phyloP scores from a whole-genome alignment of 192 early-diverging fungal genomes.

The Coemansia sp. region DNA sequence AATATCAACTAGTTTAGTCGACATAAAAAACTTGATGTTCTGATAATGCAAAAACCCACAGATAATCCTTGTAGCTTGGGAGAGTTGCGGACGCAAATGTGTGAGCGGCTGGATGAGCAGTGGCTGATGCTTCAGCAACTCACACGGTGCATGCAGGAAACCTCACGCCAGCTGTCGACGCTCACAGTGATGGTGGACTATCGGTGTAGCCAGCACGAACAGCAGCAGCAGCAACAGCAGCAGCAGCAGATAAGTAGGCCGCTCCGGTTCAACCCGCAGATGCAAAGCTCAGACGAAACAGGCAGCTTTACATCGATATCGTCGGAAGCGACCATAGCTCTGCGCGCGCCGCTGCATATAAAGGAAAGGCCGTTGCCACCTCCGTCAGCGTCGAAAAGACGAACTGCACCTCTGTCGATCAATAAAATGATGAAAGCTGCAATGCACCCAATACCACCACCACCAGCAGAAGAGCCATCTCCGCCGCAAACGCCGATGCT shows the following conservation, averaged over 20 bases:
- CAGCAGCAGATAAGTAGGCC: constrained; percentile 7
- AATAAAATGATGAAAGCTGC: constrained; percentile 6
- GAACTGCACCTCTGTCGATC: constrained; percentile 11
- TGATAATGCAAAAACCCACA: background rate
- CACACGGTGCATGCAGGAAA: constrained; percentile 30
- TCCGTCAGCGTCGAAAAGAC: background rate
- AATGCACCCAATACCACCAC: background rate
- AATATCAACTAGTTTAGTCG: background rate
- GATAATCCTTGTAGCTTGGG: constrained; percentile 1
- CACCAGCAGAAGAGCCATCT: background rate
- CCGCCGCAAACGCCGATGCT: background rate
- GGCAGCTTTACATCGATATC: background rate
- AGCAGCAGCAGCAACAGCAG: constrained; percentile 7
- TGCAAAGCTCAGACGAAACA: background rate
- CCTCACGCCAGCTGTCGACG: constrained; percentile 27
- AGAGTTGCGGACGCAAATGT: constrained; percentile 29
- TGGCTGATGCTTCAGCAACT: constrained; percentile 41
- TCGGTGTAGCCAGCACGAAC: constrained; percentile 1
- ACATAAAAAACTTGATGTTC: no score
- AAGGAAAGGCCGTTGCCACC: background rate
- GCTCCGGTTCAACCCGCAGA: constrained; percentile 25
- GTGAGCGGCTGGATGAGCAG: constrained; percentile 45
- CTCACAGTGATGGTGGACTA: constrained; percentile 1
- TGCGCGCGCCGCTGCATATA: constrained; percentile 14
- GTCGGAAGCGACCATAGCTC: constrained; percentile 20